Conservation (phyloP, 306 rosid species). For the Lupinus albus region DNA sequence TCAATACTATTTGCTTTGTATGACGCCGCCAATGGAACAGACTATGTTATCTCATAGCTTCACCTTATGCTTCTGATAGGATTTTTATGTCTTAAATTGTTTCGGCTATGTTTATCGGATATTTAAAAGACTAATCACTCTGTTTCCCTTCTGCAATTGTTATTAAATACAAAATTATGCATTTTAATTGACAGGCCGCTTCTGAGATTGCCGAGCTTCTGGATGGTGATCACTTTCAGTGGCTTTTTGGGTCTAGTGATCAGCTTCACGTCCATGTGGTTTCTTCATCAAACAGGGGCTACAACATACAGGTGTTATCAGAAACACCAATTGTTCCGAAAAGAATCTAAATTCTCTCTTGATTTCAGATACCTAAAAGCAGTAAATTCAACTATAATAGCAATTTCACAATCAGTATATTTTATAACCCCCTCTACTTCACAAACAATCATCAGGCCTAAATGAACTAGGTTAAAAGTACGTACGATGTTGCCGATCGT, state of each 20-base stretch:
- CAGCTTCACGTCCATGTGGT: conserved; percentile 99
- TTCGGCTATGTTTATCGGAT: not conserved
- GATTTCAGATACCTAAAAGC: not conserved
- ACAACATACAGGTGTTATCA: conserved; percentile 85
- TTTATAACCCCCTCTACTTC: not conserved
- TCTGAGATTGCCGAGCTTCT: conserved; percentile 81
- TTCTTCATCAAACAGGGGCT: conserved; percentile 98
- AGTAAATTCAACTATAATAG: not conserved
- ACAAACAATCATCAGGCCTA: not conserved
- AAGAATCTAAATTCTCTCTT: not conserved
- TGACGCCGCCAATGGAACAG: conserved; percentile 12
- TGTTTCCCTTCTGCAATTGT: conserved; percentile 16
- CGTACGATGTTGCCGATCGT: not conserved
- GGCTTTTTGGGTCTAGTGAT: conserved; percentile 94
- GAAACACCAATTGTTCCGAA: conserved; percentile 6
- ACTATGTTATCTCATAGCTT: conserved; percentile 17
- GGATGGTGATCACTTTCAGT: conserved; percentile 89
- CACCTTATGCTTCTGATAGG: conserved; percentile 4
- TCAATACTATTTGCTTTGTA: conserved; percentile 29
- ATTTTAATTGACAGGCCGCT: conserved; percentile 77
- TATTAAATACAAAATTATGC: conserved; percentile 20
- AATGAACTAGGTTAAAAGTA: not conserved
- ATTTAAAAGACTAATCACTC: conserved; percentile 10
- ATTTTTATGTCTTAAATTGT: conserved; percentile 28
- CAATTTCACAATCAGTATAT: not conserved